Evolutionary conservation across 768 basidiomycete genomes (phyloP).

Genomic region (Hemileccinum rubropunctum): DNA sequence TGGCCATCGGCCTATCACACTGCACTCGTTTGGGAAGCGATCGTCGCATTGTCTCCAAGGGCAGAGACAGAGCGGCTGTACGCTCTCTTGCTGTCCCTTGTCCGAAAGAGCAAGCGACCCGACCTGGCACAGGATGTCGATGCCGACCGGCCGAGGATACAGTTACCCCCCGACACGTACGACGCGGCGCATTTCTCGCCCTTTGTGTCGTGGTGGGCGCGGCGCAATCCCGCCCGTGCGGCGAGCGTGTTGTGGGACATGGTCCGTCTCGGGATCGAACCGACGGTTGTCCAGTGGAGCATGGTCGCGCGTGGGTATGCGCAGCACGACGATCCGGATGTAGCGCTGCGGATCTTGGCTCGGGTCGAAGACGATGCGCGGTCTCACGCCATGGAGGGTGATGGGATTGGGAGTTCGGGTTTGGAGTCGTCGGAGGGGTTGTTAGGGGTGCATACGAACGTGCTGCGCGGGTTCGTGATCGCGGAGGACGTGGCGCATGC

Average conservation of each 20-base stretch:
- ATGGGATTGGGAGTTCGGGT: too few relatives aligned
- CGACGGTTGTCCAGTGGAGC: constrained; percentile 48
- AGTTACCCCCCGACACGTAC: constrained; percentile 28
- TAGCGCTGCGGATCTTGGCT: constrained; percentile 42
- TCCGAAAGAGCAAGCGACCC: constrained; percentile 6
- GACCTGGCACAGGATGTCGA: neutral
- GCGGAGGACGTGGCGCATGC: constrained; percentile 30
- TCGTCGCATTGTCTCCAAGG: constrained; percentile 21
- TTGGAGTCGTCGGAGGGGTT: neutral
- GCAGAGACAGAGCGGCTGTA: constrained; percentile 40
- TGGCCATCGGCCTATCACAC: constrained; percentile 36
- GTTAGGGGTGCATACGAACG: constrained; percentile 36
- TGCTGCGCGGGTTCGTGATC: constrained; percentile 38
- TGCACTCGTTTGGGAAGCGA: constrained; percentile 34
- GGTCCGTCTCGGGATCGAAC: constrained; percentile 42
- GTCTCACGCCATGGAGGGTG: too few relatives aligned
- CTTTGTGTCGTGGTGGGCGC: constrained; percentile 46
- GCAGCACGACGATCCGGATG: constrained; percentile 31
- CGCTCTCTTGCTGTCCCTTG: constrained; percentile 35
- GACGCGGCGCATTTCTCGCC: constrained; percentile 48
- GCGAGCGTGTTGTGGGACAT: constrained; percentile 51
- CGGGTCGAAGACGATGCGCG: constrained; percentile 31
- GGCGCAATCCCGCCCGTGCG: constrained; percentile 29
- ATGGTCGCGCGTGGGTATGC: constrained; percentile 48
- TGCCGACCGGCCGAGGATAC: neutral